phyloP scores from a whole-genome alignment of 192 early-diverging fungal genomes.

The Jimgerdemannia flammicorona region DNA sequence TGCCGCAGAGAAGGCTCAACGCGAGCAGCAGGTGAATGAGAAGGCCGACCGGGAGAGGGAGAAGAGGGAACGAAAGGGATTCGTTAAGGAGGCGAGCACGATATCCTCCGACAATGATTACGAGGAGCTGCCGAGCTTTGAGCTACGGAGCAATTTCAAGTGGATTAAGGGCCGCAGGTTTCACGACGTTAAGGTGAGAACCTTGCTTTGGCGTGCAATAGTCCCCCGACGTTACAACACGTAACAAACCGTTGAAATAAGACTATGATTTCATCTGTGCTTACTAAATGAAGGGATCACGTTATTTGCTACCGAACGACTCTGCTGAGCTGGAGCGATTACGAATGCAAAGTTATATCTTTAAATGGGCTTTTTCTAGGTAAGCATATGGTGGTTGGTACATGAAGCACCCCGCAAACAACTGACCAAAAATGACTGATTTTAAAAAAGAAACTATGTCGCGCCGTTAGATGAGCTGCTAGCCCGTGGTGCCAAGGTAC shows the following conservation, averaged over 20 bases:
- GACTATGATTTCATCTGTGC: no score
- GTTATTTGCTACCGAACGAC: background rate
- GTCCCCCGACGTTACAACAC: no score
- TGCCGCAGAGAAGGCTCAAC: background rate
- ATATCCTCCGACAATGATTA: background rate
- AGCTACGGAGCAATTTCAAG: background rate
- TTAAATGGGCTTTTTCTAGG: background rate
- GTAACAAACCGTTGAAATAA: no score
- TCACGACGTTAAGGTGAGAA: background rate
- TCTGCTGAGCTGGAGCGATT: background rate
- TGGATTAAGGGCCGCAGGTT: background rate
- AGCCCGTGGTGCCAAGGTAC: background rate
- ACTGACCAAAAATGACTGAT: background rate
- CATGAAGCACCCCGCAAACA: background rate
- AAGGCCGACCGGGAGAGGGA: background rate
- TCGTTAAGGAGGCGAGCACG: background rate
- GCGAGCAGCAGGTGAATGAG: background rate
- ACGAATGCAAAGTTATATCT: background rate
- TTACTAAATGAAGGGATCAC: background rate
- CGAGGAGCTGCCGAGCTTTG: background rate
- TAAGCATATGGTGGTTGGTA: background rate
- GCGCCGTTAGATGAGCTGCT: background rate
- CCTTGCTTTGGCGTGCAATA: background rate
- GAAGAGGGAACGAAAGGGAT: background rate
- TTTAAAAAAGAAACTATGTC: background rate